Base-by-base conservation (phyloP, 345 rosid species). In the Streptanthus diversifolius region DNA sequence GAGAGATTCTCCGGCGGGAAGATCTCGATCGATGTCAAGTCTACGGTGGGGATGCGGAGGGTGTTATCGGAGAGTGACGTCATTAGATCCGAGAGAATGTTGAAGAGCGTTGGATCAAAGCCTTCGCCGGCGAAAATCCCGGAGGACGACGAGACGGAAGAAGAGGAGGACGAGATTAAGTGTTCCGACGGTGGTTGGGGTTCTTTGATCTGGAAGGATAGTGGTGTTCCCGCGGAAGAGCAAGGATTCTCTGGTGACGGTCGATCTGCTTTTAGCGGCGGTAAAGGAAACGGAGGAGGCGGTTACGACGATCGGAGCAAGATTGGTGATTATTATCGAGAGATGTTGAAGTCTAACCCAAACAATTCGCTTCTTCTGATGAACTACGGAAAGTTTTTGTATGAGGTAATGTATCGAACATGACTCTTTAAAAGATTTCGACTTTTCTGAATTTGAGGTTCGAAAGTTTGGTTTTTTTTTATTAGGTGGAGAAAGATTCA, bases 351-450 rank as follows among this genome's bases (percentile, higher is more conserved):
- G 84, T 79, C 82, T 5, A 80, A 84, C 63, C 96, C 97, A 0
- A 77, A 83, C 5, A 87, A 90, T 65, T 40, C 90, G 3, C 87
- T 93, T 24, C 75, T 93, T 4, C 53, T 90, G 29, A 76, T 96
- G 78, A 93, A 93, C 81, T 93, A 93, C 80, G 97, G 84, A 8
- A 87, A 77, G 61, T 93, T 71, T 77, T 71, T 93, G 32, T 82
- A 86, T 29, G 96, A 93, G 96, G 98, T 92, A 74, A 25, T 6
- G 44, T 12, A 3, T 18, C 5, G 24, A 56, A 48, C 32, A 40
- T 40, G 54, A 52, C 29, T 29, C 21, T 29, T 29, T 29, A 29
- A 8, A 48, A 14, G 29, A 4, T 36, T 48, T 29, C 21, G n/a
- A 54, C 27, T 14, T 45, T n/a, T n/a, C n/a, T 13, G 36, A 14